phyloP scores from a whole-genome alignment of 208 protist species.

The Phytomonas francai region DNA sequence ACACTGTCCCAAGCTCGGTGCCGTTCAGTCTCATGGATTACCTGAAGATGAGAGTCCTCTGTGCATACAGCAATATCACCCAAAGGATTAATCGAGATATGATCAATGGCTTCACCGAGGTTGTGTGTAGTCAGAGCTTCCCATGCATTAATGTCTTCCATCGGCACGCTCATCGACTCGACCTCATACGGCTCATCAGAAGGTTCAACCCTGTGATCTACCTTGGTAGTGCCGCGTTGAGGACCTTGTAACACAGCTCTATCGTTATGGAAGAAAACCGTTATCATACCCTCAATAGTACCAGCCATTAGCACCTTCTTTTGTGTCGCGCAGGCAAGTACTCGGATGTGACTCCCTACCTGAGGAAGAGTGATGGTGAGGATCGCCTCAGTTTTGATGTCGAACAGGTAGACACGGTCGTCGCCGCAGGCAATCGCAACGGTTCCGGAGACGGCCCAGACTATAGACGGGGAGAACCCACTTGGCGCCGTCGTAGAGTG shows the following conservation, averaged over 20 bases:
- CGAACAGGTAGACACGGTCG: slow-evolving; percentile 74
- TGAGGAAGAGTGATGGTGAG: slow-evolving; percentile 59
- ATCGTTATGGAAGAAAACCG: slow-evolving; percentile 33
- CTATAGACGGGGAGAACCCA: slow-evolving; percentile 33
- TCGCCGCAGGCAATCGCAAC: slow-evolving; percentile 79
- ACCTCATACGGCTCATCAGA: neutral
- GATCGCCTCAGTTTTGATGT: slow-evolving; percentile 63
- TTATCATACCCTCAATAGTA: slow-evolving; percentile 60
- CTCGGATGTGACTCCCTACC: slow-evolving; percentile 37
- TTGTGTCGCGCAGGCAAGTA: slow-evolving; percentile 26
- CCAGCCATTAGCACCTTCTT: slow-evolving; percentile 44
- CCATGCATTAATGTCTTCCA: slow-evolving; percentile 25
- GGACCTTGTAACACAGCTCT: neutral
- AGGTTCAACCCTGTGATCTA: neutral
- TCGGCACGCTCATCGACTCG: neutral
- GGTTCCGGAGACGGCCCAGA: slow-evolving; percentile 56
- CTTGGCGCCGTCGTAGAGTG: slow-evolving; percentile 21
- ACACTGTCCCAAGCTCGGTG: slow-evolving; percentile 78
- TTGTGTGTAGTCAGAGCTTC: slow-evolving; percentile 65
- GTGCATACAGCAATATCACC: slow-evolving; percentile 55
- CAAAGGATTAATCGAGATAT: slow-evolving; percentile 41
- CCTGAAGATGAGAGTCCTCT: slow-evolving; percentile 44
- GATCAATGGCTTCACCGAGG: slow-evolving; percentile 51
- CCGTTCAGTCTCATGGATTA: slow-evolving; percentile 83
- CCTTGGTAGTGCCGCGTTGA: neutral